Conservation (phyloP, 495 filamentous ascomycete species). For the Evansstolkia leycettana region DNA sequence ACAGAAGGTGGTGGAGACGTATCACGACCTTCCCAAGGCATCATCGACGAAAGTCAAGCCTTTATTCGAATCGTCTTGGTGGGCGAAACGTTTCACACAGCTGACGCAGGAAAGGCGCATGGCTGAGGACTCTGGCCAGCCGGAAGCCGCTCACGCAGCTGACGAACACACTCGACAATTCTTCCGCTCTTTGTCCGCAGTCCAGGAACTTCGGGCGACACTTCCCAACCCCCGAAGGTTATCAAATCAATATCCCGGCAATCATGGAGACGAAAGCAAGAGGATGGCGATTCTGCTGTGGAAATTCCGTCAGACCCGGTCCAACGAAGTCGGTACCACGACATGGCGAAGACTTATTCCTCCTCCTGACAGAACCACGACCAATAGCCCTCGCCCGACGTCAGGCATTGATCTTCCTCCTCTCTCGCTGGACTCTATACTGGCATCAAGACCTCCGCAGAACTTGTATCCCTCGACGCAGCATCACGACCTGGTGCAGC, state of each 20-base stretch:
- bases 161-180: slow-evolving; percentile 27
- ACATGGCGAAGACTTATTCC: slow-evolving; percentile 40
- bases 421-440: slow-evolving; percentile 27
- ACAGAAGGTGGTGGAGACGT: slow-evolving; percentile 19
- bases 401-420: slow-evolving; percentile 29
- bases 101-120: slow-evolving; percentile 28
- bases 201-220: slow-evolving; percentile 36
- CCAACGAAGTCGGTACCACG: slow-evolving; percentile 34
- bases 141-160: slow-evolving; percentile 19
- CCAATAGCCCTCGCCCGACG: slow-evolving; percentile 25
- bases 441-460: slow-evolving; percentile 20
- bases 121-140: slow-evolving; percentile 22
- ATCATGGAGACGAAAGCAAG: slow-evolving; percentile 22
- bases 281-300: slow-evolving; percentile 40
- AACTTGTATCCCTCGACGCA: slow-evolving; percentile 24
- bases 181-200: slow-evolving; percentile 32
- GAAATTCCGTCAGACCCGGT: slow-evolving; percentile 37
- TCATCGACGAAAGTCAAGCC: slow-evolving; percentile 32
- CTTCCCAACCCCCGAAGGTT: slow-evolving; percentile 19
- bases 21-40: slow-evolving; percentile 23
- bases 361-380: slow-evolving; percentile 23
- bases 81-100: slow-evolving; percentile 33
- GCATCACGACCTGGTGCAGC: slow-evolving; percentile 19
- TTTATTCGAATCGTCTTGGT: slow-evolving; percentile 37
- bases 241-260: slow-evolving; percentile 17